phyloP scores from a whole-genome alignment of 176 grass and related monocot species.

The Thinopyrum elongatum region DNA sequence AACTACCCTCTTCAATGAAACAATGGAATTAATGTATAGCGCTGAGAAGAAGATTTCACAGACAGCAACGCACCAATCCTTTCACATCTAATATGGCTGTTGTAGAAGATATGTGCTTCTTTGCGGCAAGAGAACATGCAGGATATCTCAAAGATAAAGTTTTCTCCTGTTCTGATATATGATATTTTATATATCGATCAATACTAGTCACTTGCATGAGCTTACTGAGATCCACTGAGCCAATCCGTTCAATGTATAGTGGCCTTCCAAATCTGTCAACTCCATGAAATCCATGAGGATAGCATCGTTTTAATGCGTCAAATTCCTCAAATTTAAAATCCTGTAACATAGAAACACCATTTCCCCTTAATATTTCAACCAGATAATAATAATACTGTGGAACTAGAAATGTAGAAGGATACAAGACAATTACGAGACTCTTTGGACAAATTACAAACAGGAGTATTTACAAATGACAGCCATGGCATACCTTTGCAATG shows the following conservation, averaged over 20 bases:
- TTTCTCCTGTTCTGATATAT: conserved; percentile 92
- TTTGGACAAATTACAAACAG: conserved; percentile 6
- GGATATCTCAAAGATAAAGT: conserved; percentile 80
- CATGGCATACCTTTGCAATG: conserved; percentile 64
- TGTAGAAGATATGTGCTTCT: conserved; percentile 77
- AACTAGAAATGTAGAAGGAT: background rate
- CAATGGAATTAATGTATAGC: conserved; percentile 17
- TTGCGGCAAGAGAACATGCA: conserved; percentile 79
- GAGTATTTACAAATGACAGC: conserved; percentile 18
- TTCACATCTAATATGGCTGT: conserved; percentile 85
- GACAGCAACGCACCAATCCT: conserved; percentile 59
- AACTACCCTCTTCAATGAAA: conserved; percentile 28
- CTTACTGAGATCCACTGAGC: conserved; percentile 62
- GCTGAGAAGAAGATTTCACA: conserved; percentile 4
- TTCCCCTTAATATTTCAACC: conserved; percentile 7
- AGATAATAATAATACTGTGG: background rate
- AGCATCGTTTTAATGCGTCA: conserved; percentile 78
- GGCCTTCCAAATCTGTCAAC: conserved; percentile 88
- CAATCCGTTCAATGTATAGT: conserved; percentile 85
- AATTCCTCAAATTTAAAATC: conserved; percentile 91
- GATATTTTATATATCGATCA: conserved; percentile 88
- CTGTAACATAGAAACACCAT: conserved; percentile 37
- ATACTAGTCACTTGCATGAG: conserved; percentile 60
- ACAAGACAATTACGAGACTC: background rate
- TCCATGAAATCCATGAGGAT: conserved; percentile 95